Evolutionary conservation across 768 basidiomycete genomes (phyloP).

Genomic region (Tulasnella sp.): DNA sequence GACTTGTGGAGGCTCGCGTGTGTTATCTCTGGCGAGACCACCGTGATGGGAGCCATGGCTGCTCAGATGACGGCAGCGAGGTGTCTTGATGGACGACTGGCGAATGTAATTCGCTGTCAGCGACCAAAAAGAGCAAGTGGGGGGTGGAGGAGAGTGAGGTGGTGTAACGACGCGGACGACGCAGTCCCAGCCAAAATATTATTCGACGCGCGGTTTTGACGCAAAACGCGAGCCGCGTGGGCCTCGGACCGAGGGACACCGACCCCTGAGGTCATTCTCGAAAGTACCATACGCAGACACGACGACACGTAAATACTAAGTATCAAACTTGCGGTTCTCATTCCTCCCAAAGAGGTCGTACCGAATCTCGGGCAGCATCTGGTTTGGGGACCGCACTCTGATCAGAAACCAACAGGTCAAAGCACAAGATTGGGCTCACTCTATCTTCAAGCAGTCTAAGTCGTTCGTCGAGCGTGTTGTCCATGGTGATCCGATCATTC

Average conservation of each 20-base stretch:
- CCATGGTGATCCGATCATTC: conserved; percentile 74
- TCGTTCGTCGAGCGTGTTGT: conserved; percentile 93
- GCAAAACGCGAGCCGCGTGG: neutral
- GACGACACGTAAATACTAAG: neutral
- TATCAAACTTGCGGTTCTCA: conserved; percentile 88
- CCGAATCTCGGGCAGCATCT: conserved; percentile 97
- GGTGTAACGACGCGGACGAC: neutral
- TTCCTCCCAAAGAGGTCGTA: conserved; percentile 85
- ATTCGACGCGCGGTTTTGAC: conserved; percentile 19
- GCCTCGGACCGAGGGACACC: neutral
- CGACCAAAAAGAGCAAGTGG: neutral
- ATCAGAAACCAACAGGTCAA: neutral
- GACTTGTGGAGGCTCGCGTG: conserved; percentile 62
- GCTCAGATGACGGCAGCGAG: conserved; percentile 6
- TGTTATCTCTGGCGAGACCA: conserved; percentile 65
- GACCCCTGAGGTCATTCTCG: neutral
- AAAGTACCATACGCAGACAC: neutral
- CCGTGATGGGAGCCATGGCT: conserved; percentile 47
- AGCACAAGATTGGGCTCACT: conserved; percentile 47
- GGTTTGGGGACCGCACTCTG: neutral
- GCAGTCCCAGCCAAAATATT: conserved; percentile 19
- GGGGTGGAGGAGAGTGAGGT: neutral
- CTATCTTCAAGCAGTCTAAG: conserved; percentile 84
- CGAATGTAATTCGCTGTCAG: neutral
- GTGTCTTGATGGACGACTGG: neutral